phyloP scores from a whole-genome alignment of 2,329 filamentous ascomycete genomes.

The Microcera coccophila region DNA sequence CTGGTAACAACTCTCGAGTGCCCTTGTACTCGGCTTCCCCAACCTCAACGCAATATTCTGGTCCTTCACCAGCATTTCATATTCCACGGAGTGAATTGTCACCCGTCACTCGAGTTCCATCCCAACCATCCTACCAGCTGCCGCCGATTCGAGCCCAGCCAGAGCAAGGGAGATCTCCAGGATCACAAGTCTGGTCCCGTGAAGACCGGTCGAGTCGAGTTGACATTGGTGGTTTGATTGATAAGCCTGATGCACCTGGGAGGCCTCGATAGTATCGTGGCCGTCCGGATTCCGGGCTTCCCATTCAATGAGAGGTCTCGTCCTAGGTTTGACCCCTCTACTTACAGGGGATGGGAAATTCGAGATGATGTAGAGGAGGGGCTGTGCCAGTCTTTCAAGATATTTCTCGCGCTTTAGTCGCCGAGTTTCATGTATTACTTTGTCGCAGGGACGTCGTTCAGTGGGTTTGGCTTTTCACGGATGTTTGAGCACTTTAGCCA shows the following conservation, averaged over 20 bases:
- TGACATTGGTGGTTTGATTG: slow-evolving; percentile 60
- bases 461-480: no score
- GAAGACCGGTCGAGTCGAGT: slow-evolving; percentile 53
- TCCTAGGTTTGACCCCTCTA: not conserved
- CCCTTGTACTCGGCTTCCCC: slow-evolving; percentile 44
- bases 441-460: no score
- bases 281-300: slow-evolving; percentile 9
- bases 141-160: slow-evolving; percentile 46
- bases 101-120: slow-evolving; percentile 30
- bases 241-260: slow-evolving; percentile 46
- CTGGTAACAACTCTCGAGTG: not conserved
- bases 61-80: slow-evolving; percentile 48
- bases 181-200: slow-evolving; percentile 34
- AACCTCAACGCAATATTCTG: slow-evolving; percentile 43
- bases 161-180: slow-evolving; percentile 20
- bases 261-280: slow-evolving; percentile 22
- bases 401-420: no score
- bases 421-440: no score
- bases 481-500: not conserved
- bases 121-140: slow-evolving; percentile 40
- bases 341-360: not conserved
- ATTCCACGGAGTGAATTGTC: slow-evolving; percentile 51
- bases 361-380: no score
- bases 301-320: slow-evolving; percentile 3
- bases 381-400: no score